Evolutionary conservation across 1,284 basidiomycete species (phyloP), one percentile per base, ranked within the genome.

Genomic region (Mycena citricolor): DNA sequence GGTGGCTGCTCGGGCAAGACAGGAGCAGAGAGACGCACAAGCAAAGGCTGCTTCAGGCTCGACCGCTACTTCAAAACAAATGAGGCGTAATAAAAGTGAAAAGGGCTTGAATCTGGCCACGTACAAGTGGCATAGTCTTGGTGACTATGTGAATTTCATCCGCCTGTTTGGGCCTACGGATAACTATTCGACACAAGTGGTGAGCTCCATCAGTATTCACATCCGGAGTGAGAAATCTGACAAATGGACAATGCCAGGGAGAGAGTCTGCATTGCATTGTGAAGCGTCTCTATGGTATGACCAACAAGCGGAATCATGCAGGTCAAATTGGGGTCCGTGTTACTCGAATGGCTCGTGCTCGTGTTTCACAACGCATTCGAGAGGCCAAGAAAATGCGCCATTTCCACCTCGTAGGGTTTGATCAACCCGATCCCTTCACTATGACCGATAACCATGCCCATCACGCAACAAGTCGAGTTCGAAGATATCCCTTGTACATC

Each of bases 201-300:
- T 54, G 53, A 49, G 36, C n/a, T n/a, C 23, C n/a, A 62, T 33
- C 32, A 35, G 30, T 26, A 13, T 19, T 25, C 14, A 19, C n/a
- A 14, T 43, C 35, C 29, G 14, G 8, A 16, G 14, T 12, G 33
- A 25, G 25, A 5, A 24, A 22, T 17, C 23, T 26, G n/a, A n/a
- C 36, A 22, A 41, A 26, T 34, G 7, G n/a, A n/a, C n/a, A n/a
- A 28, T 35, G 12, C 4, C 37, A 66, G 64, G 60, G 62, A 11
- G 64, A 65, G 34, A 52, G 57, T 22, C 58, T 55, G 2, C 63
- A 66, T 47, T 51, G 59, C 0, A 22, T 52, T 4, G 49, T 61
- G 20, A 66, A 64, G 41, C 26, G 30, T 8, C 25, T 58, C 0
- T 64, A 63, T 46, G 42, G 42, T 2, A 42, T 54, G 2, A 63